Base-by-base conservation (phyloP, 352 stramenopile genomes). In the Phytophthora multivora region DNA sequence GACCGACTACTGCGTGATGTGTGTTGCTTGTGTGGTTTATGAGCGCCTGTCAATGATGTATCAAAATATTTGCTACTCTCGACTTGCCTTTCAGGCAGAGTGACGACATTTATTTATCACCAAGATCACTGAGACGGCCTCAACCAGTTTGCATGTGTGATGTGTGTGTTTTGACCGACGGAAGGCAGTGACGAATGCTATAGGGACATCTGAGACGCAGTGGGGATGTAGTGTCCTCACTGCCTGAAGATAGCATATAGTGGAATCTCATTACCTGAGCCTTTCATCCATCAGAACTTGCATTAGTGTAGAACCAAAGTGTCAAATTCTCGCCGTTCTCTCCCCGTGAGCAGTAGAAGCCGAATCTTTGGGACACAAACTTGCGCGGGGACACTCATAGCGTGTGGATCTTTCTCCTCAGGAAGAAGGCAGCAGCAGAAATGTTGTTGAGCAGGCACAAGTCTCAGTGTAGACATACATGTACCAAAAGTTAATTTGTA, bases 211-310 rank as follows among this genome's bases (percentile, higher is more conserved):
- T 89, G 86, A 86, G 54, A 49, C 58, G 69, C 60, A 56, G 51
- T 47, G 51, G 63, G 65, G 39, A 77, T 73, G 59, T 76, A 70
- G 69, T 71, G 65, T 63, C 51, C 53, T 45, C 43, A 53, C 26
- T 45, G 71, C 63, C 55, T 94, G 85, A 91, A 84, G 85, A 94
- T 82, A 89, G 55, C 66, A 51, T 71, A 79, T 77, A 86, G 79
- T 89, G 86, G 84, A 95, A 95, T 95, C 86, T 95, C 86, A 95
- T 95, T 95, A 93, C 51, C 86, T 90, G 86, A 95, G 86, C 83
- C 83, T 83, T 72, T 78, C 39, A 57, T 39, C n/a, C 49, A 6
- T 21, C 16, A 59, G 19, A 21, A 30, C 54, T 28, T 21, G 10
- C 41, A 18, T 36, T 30, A 23, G 52, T 36, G 4, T n/a, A 8